Base-by-base conservation (phyloP, 257 asterid species). In the Linderniella brevidens region DNA sequence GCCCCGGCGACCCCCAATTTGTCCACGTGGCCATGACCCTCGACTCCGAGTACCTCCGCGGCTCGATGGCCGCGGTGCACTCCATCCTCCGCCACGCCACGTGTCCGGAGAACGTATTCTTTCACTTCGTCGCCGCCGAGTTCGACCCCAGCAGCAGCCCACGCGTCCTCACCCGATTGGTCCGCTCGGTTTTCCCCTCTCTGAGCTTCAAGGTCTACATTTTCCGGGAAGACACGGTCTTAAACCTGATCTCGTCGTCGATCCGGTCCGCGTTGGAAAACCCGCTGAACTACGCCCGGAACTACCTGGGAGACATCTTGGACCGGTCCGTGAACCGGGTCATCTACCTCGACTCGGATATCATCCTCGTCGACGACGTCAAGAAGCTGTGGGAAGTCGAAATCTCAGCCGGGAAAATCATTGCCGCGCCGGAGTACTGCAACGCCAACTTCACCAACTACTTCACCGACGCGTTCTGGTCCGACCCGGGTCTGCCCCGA, bases 341-440 rank as follows among this genome's bases (percentile, higher is more conserved):
- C 58, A 67, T 82, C 0, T 82, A 82, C 38, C 65, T 82, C 9
- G 93, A 82, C 20, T 82, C 92, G 13, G 93, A 82, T 51, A 48
- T 78, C 0, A 56, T 81, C 1, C 58, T 82, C 0, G 92, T 78
- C 20, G 93, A 78, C 46, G 93, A 82, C 32, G 64, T 82, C 4
- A 29, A 37, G 13, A 70, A 71, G 64, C 78, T 82, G 0, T 82
- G 86, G 86, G 53, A 58, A 4, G 71, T 58, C 15, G 50, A 53
- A 1, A 53, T 78, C 8, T 9, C 60, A 42, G 65, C 44, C 3
- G 55, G 52, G 3, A 65, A 56, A 3, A 54, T 66, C 0, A 75
- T 75, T 53, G 90, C 86, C 17, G 93, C 86, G 12, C 93, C 93
- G n/a, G 82, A 78, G 15, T 81, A 81, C 15, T 81, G 93, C 59